These are phyloP conservation scores for Hexamita inflata DNA, from an alignment of 208 protist genomes.

Conservation along the genomic window DNA sequence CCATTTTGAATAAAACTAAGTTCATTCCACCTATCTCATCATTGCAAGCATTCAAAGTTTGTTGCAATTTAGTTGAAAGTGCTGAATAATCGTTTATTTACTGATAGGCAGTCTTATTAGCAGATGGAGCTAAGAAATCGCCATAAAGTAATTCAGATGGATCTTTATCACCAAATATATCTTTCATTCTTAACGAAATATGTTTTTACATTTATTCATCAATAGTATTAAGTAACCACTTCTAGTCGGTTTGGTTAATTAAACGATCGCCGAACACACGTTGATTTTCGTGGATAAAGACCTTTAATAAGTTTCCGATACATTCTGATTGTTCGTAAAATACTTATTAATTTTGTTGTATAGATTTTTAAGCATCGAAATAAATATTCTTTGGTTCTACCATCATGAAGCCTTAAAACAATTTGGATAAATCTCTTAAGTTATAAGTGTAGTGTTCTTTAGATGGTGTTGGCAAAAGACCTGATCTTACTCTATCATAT, in stretches of 20 bases:
- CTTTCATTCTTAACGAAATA: no score
- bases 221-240: conserved; percentile 55
- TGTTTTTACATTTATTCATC: conserved; percentile 58
- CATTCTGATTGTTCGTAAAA: conserved; percentile 58
- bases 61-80: conserved; percentile 64
- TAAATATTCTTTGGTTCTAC: conserved; percentile 66
- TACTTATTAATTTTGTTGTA: no score
- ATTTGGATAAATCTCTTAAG: conserved; percentile 80
- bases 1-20: conserved; percentile 58
- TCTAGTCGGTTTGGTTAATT: conserved; percentile 66
- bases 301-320: no score
- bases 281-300: conserved; percentile 86
- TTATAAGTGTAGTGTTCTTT: conserved; percentile 98
- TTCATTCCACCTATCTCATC: conserved; percentile 65
- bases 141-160: conserved; percentile 56
- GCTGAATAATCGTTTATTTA: no score
- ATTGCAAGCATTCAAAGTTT: conserved; percentile 78
- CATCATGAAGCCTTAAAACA: conserved; percentile 86
- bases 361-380: no score
- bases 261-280: conserved; percentile 89
- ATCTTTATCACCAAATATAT: no score
- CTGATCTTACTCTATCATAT: conserved; percentile 69
- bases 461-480: conserved; percentile 83
- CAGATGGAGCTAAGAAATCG: no score
- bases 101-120: no score